Evolutionary conservation across 2,329 filamentous ascomycete species (phyloP).

Genomic region (Curvularia spicifera): DNA sequence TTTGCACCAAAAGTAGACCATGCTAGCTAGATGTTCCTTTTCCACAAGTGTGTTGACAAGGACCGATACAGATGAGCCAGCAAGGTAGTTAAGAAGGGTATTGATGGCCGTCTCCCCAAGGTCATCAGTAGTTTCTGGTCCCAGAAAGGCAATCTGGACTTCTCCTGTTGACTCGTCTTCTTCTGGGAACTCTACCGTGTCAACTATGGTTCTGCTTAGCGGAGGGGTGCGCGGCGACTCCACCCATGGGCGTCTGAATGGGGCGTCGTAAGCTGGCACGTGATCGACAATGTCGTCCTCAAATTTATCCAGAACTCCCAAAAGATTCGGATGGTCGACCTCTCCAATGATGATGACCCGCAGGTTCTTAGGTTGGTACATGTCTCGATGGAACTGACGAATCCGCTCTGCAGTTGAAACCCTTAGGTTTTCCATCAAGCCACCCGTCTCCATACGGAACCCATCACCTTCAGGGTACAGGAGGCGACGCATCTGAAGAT

Average conservation of each 20-base stretch:
- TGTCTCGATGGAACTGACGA: slow-evolving; percentile 89
- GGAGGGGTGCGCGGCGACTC: slow-evolving; percentile 80
- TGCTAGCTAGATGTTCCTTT: slow-evolving; percentile 88
- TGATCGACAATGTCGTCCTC: slow-evolving; percentile 84
- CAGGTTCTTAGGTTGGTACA: slow-evolving; percentile 98
- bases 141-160: slow-evolving; percentile 83
- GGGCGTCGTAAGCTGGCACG: slow-evolving; percentile 74
- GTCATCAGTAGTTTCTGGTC: slow-evolving; percentile 77
- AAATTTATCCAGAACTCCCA: slow-evolving; percentile 84
- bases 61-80: slow-evolving; percentile 89
- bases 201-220: slow-evolving; percentile 73
- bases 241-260: slow-evolving; percentile 89
- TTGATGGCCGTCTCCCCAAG: slow-evolving; percentile 71
- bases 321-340: slow-evolving; percentile 79
- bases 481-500: slow-evolving; percentile 77
- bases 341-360: slow-evolving; percentile 92
- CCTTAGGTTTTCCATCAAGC: slow-evolving; percentile 90
- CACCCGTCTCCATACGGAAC: slow-evolving; percentile 97
- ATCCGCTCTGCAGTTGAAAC: slow-evolving; percentile 88
- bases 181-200: slow-evolving; percentile 90
- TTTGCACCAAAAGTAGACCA: slow-evolving; percentile 80
- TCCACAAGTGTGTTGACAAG: slow-evolving; percentile 93
- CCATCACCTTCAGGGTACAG: slow-evolving; percentile 89
- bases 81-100: slow-evolving; percentile 83
- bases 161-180: slow-evolving; percentile 95